Percentiles rank a stretch among this genome's conserved stretches.
These are phyloP conservation scores for Colletotrichum sp. DNA, from an alignment of 2,329 filamentous ascomycete species.

Conservation along the genomic window DNA sequence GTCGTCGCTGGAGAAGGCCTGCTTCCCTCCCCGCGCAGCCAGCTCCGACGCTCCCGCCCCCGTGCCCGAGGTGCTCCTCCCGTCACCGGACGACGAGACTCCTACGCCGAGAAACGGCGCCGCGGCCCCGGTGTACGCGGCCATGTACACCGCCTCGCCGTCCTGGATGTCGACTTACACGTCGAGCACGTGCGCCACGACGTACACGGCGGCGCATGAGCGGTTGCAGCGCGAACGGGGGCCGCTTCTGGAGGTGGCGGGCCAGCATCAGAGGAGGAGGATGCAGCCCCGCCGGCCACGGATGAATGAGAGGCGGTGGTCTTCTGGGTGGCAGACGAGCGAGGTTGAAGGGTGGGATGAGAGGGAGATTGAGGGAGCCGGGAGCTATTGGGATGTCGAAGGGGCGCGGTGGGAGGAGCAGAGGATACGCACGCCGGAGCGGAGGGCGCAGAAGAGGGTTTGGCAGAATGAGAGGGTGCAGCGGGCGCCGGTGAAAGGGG, in stretches of 20 bases:
- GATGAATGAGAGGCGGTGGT: background rate
- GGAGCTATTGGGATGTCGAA: conserved; percentile 6
- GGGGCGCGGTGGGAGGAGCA: conserved; percentile 14
- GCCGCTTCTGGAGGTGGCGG: background rate
- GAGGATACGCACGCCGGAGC: background rate
- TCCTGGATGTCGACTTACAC: conserved; percentile 17
- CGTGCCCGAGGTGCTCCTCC: background rate
- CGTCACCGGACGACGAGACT: background rate
- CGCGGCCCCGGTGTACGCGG: background rate
- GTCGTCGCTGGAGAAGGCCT: background rate
- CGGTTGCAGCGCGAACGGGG: background rate
- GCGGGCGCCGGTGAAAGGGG: background rate
- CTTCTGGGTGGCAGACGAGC: background rate
- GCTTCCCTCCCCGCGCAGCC: background rate
- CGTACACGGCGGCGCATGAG: background rate
- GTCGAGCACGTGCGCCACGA: conserved; percentile 6
- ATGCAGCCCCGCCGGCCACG: background rate
- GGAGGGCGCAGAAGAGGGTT: background rate
- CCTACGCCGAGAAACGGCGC: background rate
- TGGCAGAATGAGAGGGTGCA: background rate
- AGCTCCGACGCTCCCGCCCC: background rate
- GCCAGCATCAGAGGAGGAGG: background rate
- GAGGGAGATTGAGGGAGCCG: background rate
- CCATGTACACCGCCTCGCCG: conserved; percentile 3
- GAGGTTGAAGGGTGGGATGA: background rate